Evolutionary conservation across 2,329 filamentous ascomycete species (phyloP).

Genomic region (Daldinia eschscholtzii): DNA sequence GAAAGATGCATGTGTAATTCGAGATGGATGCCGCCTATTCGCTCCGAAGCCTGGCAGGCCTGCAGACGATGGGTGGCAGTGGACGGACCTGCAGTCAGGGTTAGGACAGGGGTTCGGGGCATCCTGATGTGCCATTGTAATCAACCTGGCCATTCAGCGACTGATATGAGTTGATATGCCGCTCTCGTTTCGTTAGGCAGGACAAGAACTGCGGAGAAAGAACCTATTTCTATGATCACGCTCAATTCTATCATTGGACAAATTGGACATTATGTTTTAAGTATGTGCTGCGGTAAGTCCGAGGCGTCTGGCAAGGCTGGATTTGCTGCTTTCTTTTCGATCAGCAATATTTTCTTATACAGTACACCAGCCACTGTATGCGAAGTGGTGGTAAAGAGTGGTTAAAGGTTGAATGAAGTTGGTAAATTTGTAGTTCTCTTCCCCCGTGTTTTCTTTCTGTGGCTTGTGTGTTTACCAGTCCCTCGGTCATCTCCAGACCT

Average conservation of each 20-base stretch:
- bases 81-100: constrained; percentile 37
- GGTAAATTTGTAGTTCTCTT: constrained; percentile 7
- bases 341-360: constrained; percentile 24
- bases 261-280: background rate
- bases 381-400: constrained; percentile 5
- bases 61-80: constrained; percentile 31
- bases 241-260: constrained; percentile 27
- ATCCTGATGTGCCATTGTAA: constrained; percentile 32
- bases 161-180: constrained; percentile 18
- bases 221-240: constrained; percentile 22
- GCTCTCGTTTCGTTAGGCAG: constrained; percentile 27
- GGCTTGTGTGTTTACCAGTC: constrained; percentile 24
- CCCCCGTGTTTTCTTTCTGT: constrained; percentile 17
- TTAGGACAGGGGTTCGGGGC: constrained; percentile 27
- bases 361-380: constrained; percentile 25
- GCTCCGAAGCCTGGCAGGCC: constrained; percentile 24
- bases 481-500: constrained; percentile 34
- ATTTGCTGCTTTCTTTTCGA: constrained; percentile 13
- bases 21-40: constrained; percentile 31
- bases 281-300: constrained; percentile 33
- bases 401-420: too few species aligned
- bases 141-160: constrained; percentile 29
- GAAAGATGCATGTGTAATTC: constrained; percentile 15
- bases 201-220: constrained; percentile 23
- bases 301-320: constrained; percentile 35